Conservation (phyloP, 1,284 basidiomycete genomes). For the Tilletia caries region DNA sequence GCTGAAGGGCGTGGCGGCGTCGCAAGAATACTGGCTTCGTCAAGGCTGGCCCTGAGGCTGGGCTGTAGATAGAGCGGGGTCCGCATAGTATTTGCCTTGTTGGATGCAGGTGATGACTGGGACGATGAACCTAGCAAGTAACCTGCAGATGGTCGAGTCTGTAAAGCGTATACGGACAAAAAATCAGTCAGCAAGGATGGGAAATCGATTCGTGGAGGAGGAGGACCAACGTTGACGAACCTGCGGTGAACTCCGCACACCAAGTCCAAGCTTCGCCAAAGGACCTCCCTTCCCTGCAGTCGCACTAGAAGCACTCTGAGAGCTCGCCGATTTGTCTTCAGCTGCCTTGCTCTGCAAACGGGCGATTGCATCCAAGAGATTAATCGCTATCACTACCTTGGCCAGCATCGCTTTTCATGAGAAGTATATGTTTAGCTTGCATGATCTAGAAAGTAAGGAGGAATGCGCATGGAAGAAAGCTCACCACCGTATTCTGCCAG, state of each 20-base stretch:
- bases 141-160: slow-evolving; percentile 7
- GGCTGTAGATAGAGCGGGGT: background rate
- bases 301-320: background rate
- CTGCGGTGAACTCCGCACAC: slow-evolving; percentile 9
- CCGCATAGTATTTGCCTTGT: background rate
- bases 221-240: background rate
- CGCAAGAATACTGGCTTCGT: background rate
- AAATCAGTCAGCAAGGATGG: background rate
- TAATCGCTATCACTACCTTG: background rate
- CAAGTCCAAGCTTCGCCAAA: background rate
- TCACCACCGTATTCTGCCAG: background rate
- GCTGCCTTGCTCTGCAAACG: slow-evolving; percentile 8
- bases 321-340: background rate
- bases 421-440: background rate
- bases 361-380: background rate
- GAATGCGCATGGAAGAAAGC: background rate
- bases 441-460: background rate
- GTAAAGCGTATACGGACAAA: background rate
- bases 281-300: background rate
- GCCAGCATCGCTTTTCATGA: background rate
- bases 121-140: background rate
- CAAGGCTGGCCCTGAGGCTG: background rate
- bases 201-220: background rate
- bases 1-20: background rate
- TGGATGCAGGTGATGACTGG: background rate